Conservation (phyloP, 179 eudicot species). For the Silene noctiflora region DNA sequence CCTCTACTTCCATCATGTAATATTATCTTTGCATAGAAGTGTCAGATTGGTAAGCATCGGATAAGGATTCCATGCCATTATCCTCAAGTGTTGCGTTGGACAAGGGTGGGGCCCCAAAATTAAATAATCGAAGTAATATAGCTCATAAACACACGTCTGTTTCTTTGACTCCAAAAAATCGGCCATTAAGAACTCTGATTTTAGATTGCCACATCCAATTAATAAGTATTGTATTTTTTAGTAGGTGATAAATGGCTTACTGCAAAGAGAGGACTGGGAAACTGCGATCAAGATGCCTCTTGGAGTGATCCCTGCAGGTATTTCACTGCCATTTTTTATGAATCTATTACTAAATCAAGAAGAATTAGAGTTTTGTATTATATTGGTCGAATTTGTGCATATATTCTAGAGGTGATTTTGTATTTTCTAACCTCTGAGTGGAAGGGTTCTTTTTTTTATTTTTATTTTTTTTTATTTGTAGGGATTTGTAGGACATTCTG, state of each 20-base stretch:
- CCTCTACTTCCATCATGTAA: not conserved
- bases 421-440: not conserved
- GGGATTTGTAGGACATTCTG: not conserved
- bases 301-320: slow-evolving; percentile 95
- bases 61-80: not conserved
- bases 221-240: slow-evolving; percentile 38
- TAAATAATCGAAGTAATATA: too few relatives aligned
- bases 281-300: slow-evolving; percentile 77
- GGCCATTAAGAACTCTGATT: not conserved
- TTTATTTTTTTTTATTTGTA: slow-evolving; percentile 8
- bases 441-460: not conserved
- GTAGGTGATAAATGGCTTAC: slow-evolving; percentile 95
- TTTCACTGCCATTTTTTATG: not conserved
- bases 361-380: not conserved
- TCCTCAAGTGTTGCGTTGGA: not conserved
- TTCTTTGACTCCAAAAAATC: not conserved
- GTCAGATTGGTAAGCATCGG: not conserved
- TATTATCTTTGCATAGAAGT: not conserved
- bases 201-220: slow-evolving; percentile 19
- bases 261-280: slow-evolving; percentile 80
- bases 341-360: not conserved
- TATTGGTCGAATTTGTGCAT: not conserved
- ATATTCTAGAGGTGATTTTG: not conserved
- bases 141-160: not conserved
- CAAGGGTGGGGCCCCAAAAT: not conserved